Evolutionary conservation across 371 early-diverging fungal species (phyloP).

Genomic region (Mortierella sp.): DNA sequence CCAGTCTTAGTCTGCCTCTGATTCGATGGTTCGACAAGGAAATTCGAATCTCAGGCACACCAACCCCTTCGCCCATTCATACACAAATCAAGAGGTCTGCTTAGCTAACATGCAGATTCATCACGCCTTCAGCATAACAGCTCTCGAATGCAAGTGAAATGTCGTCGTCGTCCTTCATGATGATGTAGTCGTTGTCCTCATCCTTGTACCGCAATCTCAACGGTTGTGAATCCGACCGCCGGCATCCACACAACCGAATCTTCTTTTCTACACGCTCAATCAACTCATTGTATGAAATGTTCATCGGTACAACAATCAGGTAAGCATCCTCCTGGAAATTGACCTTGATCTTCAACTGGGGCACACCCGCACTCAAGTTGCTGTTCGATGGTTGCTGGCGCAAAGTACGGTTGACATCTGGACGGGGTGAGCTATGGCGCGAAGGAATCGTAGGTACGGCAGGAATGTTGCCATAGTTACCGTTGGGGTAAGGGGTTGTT

Average conservation of each 20-base stretch:
- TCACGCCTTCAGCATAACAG: slow-evolving; percentile 32
- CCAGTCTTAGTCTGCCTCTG: background rate
- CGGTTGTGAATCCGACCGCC: slow-evolving; percentile 48
- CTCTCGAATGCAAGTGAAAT: slow-evolving; percentile 89
- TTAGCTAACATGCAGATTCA: slow-evolving; percentile 3
- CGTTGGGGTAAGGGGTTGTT: slow-evolving; percentile 3
- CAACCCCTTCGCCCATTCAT: background rate
- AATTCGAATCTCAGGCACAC: background rate
- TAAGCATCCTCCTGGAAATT: slow-evolving; percentile 85
- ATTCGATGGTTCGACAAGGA: background rate
- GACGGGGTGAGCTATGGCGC: slow-evolving; percentile 2
- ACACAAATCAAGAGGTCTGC: background rate
- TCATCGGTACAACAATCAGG: slow-evolving; percentile 77
- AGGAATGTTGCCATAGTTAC: slow-evolving; percentile 19
- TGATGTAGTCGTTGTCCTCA: slow-evolving; percentile 87
- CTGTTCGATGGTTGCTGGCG: slow-evolving; percentile 5
- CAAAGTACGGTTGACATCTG: background rate
- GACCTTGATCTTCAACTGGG: slow-evolving; percentile 76
- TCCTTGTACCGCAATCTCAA: slow-evolving; percentile 84
- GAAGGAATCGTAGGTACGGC: background rate
- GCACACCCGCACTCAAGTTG: background rate
- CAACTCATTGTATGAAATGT: slow-evolving; percentile 74
- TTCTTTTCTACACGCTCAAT: slow-evolving; percentile 83
- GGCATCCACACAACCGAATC: slow-evolving; percentile 75
- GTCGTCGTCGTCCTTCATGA: slow-evolving; percentile 88